Evolutionary conservation across 2,329 filamentous ascomycete genomes (phyloP), one percentile per base, ranked within the genome.

Genomic region (Trichoderma koningii): DNA sequence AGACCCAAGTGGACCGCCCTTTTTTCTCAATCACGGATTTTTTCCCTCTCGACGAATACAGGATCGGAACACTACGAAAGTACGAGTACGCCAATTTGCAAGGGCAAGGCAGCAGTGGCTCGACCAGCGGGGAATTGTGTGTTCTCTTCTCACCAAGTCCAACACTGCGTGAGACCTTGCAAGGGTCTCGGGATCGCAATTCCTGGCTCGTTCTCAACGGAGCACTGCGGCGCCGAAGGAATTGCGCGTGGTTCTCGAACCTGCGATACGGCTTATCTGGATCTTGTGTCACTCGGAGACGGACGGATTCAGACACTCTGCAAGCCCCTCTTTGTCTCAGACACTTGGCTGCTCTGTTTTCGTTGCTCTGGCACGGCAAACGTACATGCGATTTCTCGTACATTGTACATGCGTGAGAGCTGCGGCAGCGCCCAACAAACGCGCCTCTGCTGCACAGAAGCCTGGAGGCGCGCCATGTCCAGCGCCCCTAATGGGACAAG

Each of bases 1-100:
- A 64, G 55, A 21, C 48, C 63, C 42, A 65, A 61, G 63, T 65
- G 63, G 63, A 65, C 21, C 63, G 56, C 23, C 56, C 44, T 47
- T 44, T 30, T 30, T 63, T 38, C 38, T 48, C 26, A 55, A 64
- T 51, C 48, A n/a, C 55, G 21, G 21, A 23, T 62, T 53, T 45
- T 62, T 38, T 61, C 21, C 42, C 44, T 23, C 47, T n/a, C 19
- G 34, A 38, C 34, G 34, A 38, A 14, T 38, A 10, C 9, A 6
- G 21, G 3, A 30, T 30, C 34, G 34, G 34, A 38, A 38, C 34
- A 38, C 12, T 9, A 38, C 10, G 10, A 38, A 38, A 38, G 34
- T 38, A 38, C 34, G 34, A 38, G 34, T 38, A 38, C 34, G 34
- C 34, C 34, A 38, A 38, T 44, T 53, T 15, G 50, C n/a, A 55